phyloP scores from a whole-genome alignment of 1,139 yeast species.

The Yamadazyma jaroonii region DNA sequence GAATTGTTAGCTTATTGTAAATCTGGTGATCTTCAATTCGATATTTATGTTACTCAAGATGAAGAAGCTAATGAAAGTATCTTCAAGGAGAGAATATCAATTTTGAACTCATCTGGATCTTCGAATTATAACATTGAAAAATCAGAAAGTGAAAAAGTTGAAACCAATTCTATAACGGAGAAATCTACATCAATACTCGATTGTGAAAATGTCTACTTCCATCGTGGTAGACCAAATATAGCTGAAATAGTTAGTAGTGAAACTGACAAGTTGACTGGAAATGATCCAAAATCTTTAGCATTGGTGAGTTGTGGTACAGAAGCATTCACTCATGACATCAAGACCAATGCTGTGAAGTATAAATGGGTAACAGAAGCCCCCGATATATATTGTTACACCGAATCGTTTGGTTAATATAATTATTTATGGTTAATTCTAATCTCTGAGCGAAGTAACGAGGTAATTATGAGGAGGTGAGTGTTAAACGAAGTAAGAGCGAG shows the following conservation, averaged over 20 bases:
- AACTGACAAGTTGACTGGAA: conserved; percentile 7
- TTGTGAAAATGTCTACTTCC: conserved; percentile 9
- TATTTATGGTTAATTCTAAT: no score
- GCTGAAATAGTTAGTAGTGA: conserved; percentile 7
- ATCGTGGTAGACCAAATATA: conserved; percentile 12
- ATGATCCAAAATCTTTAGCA: conserved; percentile 25
- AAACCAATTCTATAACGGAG: not conserved
- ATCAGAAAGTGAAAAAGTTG: not conserved
- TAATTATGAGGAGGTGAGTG: no score
- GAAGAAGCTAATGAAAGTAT: not conserved
- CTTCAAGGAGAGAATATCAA: not conserved
- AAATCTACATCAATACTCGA: conserved; percentile 1
- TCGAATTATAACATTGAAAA: not conserved
- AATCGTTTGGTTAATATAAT: conserved; percentile 19
- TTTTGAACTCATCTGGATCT: not conserved
- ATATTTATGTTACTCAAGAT: conserved; percentile 18
- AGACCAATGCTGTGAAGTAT: conserved; percentile 25
- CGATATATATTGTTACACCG: conserved; percentile 36
- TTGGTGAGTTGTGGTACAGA: conserved; percentile 40
- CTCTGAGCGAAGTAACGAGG: no score
- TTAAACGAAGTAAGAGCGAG: no score
- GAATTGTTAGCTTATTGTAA: conserved; percentile 24
- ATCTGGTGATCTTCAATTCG: conserved; percentile 21
- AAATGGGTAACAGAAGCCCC: conserved; percentile 27
- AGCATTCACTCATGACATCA: conserved; percentile 24